A percentile compares a stretch with the other conserved stretches of the same genome.
phyloP scores from a whole-genome alignment of 2,329 filamentous ascomycete genomes.

The Cytospora leucostoma region DNA sequence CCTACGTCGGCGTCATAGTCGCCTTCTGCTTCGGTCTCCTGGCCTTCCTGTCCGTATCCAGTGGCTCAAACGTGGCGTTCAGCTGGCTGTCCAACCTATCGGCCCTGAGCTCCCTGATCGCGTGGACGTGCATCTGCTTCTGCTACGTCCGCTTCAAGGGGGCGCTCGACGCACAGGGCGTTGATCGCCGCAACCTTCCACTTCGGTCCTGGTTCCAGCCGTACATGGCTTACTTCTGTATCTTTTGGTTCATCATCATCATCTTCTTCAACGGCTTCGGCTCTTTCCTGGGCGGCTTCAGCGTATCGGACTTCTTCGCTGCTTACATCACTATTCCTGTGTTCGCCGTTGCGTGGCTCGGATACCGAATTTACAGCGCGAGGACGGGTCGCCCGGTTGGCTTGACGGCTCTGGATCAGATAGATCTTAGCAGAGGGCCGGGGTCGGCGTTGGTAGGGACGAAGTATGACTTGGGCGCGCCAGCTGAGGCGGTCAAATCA shows the following conservation, averaged over 20 bases:
- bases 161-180: constrained; percentile 44
- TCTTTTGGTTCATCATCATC: constrained; percentile 46
- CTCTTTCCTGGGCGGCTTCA: constrained; percentile 44
- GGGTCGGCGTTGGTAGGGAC: constrained; percentile 22
- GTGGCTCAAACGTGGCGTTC: constrained; percentile 49
- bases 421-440: constrained; percentile 24
- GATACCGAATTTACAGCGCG: constrained; percentile 35
- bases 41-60: constrained; percentile 50
- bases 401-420: constrained; percentile 22
- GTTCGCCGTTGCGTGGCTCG: constrained; percentile 41
- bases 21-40: constrained; percentile 47
- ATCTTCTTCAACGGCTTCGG: constrained; percentile 49
- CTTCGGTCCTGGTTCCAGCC: constrained; percentile 37
- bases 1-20: constrained; percentile 48
- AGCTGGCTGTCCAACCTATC: constrained; percentile 58
- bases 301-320: constrained; percentile 43
- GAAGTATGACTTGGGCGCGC: constrained; percentile 23
- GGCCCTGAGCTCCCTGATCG: constrained; percentile 42
- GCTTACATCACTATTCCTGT: constrained; percentile 38
- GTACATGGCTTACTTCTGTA: constrained; percentile 45
- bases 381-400: constrained; percentile 15
- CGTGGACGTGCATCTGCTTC: constrained; percentile 37
- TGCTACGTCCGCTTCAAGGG: constrained; percentile 38
- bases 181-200: constrained; percentile 37
- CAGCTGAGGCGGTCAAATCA: background rate